A percentile compares a stretch with the other conserved stretches of the same genome.
Evolutionary conservation across 345 rosid genomes (phyloP).

Genomic region (Garcia nutans): DNA sequence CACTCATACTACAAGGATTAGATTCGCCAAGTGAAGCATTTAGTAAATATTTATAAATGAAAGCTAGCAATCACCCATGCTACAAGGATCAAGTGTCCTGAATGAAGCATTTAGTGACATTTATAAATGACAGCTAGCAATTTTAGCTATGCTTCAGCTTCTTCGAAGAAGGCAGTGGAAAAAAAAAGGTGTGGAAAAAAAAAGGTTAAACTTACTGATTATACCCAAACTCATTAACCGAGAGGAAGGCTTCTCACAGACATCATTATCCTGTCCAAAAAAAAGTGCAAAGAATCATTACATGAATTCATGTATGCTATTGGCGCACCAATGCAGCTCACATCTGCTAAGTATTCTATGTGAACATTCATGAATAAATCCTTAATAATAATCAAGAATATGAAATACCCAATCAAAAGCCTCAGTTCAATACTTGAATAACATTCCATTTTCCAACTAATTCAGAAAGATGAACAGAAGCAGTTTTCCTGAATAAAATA

Average conservation of each 20-base stretch:
- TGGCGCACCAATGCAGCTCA: neutral
- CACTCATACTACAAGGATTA: neutral
- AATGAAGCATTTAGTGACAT: neutral
- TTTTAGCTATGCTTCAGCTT: neutral
- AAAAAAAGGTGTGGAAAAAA: neutral
- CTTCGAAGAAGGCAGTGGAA: neutral
- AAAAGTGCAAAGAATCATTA: constrained; percentile 13
- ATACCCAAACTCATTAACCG: constrained; percentile 27
- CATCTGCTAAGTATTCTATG: neutral
- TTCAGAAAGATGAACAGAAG: neutral
- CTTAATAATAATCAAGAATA: neutral
- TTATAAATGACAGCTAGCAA: neutral
- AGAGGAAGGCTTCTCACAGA: constrained; percentile 25
- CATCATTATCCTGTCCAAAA: constrained; percentile 47
- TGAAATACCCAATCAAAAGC: neutral
- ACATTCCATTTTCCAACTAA: neutral
- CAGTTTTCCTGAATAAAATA: neutral
- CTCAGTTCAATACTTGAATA: neutral
- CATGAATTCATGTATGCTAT: constrained; percentile 1
- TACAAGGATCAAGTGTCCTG: neutral
- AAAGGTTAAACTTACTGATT: constrained; percentile 13
- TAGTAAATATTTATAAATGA: neutral
- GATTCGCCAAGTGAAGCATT: neutral
- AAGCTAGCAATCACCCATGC: neutral
- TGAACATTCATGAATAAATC: neutral